These are phyloP conservation scores for Caryopteris hybrid DNA, from an alignment of 305 asterid species.

Conservation along the genomic window DNA sequence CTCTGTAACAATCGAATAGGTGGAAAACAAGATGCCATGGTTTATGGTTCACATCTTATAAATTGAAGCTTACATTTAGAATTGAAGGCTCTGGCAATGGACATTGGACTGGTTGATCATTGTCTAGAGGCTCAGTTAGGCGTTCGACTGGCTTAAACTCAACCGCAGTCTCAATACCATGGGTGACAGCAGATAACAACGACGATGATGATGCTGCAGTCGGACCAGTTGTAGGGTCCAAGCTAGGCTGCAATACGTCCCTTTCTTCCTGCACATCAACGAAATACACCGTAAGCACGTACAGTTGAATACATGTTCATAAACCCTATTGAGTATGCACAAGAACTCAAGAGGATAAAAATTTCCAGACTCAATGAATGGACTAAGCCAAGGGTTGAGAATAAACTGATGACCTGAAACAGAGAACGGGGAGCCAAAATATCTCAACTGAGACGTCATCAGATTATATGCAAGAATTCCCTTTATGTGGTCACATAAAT, in stretches of 20 bases:
- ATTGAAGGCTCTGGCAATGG: conserved; percentile 91
- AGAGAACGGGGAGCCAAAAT: no score
- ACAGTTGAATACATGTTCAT: not conserved
- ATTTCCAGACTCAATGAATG: not conserved
- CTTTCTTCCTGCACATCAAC: conserved; percentile 46
- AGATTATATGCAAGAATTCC: not conserved
- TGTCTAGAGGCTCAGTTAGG: conserved; percentile 77
- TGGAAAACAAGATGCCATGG: not conserved
- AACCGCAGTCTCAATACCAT: conserved; percentile 61
- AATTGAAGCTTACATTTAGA: conserved; percentile 55
- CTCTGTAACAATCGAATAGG: not conserved
- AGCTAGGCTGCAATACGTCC: conserved; percentile 44
- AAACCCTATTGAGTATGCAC: not conserved
- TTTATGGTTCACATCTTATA: not conserved
- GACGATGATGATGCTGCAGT: conserved; percentile 31
- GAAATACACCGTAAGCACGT: not conserved
- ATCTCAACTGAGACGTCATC: not conserved
- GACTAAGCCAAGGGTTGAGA: no score
- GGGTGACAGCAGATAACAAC: conserved; percentile 28
- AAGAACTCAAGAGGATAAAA: not conserved
- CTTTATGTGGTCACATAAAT: not conserved
- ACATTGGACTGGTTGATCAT: conserved; percentile 79
- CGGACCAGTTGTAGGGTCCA: conserved; percentile 41
- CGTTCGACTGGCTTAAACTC: conserved; percentile 89
- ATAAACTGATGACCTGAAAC: no score